Evolutionary conservation across 2,329 filamentous ascomycete genomes (phyloP).

Genomic region (Shiraia bambusicola): DNA sequence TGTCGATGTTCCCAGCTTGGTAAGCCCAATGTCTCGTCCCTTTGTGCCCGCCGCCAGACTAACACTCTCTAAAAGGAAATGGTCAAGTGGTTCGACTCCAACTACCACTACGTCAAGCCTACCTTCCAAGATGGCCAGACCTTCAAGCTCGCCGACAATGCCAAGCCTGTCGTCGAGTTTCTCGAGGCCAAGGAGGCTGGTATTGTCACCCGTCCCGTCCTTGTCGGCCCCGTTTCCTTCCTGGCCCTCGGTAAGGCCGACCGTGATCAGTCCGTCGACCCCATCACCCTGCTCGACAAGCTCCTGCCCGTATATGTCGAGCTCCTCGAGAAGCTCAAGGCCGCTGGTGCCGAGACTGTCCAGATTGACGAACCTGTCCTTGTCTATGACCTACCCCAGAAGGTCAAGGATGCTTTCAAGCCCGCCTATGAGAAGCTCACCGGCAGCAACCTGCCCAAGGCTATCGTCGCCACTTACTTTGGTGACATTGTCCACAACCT

Average conservation of each 20-base stretch:
- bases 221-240: slow-evolving; percentile 96
- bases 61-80: slow-evolving; percentile 67
- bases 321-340: slow-evolving; percentile 90
- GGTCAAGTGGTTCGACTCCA: slow-evolving; percentile 99
- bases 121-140: slow-evolving; percentile 95
- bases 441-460: slow-evolving; percentile 78
- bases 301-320: slow-evolving; percentile 93
- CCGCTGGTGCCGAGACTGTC: slow-evolving; percentile 90
- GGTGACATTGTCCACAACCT: slow-evolving; percentile 99
- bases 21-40: slow-evolving; percentile 40
- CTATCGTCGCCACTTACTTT: slow-evolving; percentile 96
- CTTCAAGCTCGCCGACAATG: slow-evolving; percentile 83
- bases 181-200: slow-evolving; percentile 97
- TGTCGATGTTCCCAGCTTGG: slow-evolving; percentile 85
- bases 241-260: slow-evolving; percentile 97
- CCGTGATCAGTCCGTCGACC: slow-evolving; percentile 87
- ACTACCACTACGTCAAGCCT: slow-evolving; percentile 99
- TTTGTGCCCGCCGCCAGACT: slow-evolving; percentile 8
- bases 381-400: slow-evolving; percentile 86
- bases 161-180: slow-evolving; percentile 95
- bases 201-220: slow-evolving; percentile 86
- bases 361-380: slow-evolving; percentile 98
- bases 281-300: slow-evolving; percentile 90
- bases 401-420: slow-evolving; percentile 97
- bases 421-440: slow-evolving; percentile 89